Percentiles rank a stretch among this genome's conserved stretches.
Evolutionary conservation across 2,329 filamentous ascomycete species (phyloP).

Genomic region (Harringtonia aguacate): DNA sequence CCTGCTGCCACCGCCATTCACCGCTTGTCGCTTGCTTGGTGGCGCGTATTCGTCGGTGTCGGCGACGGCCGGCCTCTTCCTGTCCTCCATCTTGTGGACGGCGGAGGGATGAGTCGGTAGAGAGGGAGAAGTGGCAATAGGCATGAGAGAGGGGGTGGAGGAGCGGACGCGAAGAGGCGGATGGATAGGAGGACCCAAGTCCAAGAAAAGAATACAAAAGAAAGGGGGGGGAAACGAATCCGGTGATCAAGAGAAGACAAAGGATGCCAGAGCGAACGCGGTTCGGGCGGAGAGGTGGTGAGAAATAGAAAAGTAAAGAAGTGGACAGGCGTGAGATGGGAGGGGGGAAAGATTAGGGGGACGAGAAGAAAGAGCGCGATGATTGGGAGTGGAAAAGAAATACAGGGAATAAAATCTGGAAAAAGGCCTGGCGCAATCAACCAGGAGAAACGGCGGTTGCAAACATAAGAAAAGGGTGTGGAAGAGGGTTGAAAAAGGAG

Average conservation of each 20-base stretch:
- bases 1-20: constrained; percentile 62
- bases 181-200: constrained; percentile 10
- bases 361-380: not conserved
- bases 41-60: constrained; percentile 76
- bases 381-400: not conserved
- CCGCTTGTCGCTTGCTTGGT: constrained; percentile 82
- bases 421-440: constrained; percentile 10
- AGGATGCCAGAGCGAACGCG: not conserved
- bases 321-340: not conserved
- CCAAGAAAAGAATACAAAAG: constrained; percentile 1
- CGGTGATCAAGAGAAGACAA: not conserved
- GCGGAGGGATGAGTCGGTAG: constrained; percentile 61
- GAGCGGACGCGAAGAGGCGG: constrained; percentile 22
- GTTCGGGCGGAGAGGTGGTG: not conserved
- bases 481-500: not conserved
- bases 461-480: constrained; percentile 2
- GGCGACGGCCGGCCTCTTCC: constrained; percentile 83
- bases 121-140: constrained; percentile 66
- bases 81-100: constrained; percentile 96
- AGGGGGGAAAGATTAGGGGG: not conserved
- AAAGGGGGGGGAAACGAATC: not conserved
- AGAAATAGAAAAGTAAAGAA: not conserved
- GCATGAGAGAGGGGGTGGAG: constrained; percentile 59
- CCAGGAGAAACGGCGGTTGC: constrained; percentile 4
- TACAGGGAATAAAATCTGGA: not conserved